Conservation (phyloP, 2,329 filamentous ascomycete species). For the Fusarium multiceps region DNA sequence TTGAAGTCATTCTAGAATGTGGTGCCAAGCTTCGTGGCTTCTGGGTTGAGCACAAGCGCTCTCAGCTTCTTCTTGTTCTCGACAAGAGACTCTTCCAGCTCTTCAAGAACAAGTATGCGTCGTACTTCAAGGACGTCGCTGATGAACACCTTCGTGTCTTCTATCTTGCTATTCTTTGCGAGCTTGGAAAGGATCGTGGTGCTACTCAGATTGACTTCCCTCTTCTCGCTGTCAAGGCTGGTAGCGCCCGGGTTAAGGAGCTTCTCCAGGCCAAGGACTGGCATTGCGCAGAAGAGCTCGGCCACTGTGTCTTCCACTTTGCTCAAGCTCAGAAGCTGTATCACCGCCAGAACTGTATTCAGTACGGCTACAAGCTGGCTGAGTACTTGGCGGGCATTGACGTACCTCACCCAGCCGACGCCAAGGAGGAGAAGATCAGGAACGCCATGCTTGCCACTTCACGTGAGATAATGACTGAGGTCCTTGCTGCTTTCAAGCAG, state of each 20-base stretch:
- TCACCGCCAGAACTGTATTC: conserved; percentile 52
- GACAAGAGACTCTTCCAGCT: conserved; percentile 54
- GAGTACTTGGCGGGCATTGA: conserved; percentile 57
- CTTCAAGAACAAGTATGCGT: conserved; percentile 52
- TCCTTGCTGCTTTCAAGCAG: conserved; percentile 56
- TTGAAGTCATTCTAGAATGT: conserved; percentile 41
- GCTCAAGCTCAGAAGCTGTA: conserved; percentile 57
- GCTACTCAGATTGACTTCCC: conserved; percentile 53
- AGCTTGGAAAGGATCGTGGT: conserved; percentile 51
- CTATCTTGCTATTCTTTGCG: conserved; percentile 54
- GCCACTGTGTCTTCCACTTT: conserved; percentile 56
- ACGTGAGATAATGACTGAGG: conserved; percentile 45
- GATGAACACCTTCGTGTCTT: conserved; percentile 52
- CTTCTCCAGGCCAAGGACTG: conserved; percentile 55
- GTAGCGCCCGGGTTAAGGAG: conserved; percentile 47
- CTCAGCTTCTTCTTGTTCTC: conserved; percentile 50
- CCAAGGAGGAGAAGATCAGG: conserved; percentile 43
- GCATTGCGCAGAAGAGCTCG: conserved; percentile 56
- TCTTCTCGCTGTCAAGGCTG: conserved; percentile 50
- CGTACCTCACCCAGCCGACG: conserved; percentile 47
- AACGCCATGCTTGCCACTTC: conserved; percentile 39
- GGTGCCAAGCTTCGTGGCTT: conserved; percentile 43
- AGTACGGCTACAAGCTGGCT: conserved; percentile 59
- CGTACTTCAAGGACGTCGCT: conserved; percentile 39
- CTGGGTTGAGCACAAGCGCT: conserved; percentile 44